Evolutionary conservation across 768 basidiomycete genomes (phyloP).

Genomic region (Leccinum rimulosum): DNA sequence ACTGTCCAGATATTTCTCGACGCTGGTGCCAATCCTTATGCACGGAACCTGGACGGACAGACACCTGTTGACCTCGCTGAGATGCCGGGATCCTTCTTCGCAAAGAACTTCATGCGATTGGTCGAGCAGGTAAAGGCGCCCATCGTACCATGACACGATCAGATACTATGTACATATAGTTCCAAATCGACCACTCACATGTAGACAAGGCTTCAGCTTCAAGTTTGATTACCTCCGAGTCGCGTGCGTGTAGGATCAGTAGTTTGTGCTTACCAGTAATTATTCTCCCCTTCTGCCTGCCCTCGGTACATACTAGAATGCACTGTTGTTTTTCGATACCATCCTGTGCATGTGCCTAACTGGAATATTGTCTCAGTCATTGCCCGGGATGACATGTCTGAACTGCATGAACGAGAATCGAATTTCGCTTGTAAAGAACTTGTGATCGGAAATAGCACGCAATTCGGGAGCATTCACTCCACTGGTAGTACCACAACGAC

Average conservation of each 20-base stretch:
- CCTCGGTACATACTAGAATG: background rate
- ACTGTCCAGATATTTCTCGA: background rate
- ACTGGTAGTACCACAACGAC: too few relatives aligned
- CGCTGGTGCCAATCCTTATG: too few relatives aligned
- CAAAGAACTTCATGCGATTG: background rate
- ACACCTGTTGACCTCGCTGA: background rate
- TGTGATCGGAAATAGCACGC: too few relatives aligned
- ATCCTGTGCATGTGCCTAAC: too few relatives aligned
- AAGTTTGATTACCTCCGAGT: background rate
- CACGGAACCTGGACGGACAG: background rate
- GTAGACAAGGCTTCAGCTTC: background rate
- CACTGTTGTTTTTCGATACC: background rate
- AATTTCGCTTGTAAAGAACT: too few relatives aligned
- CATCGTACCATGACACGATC: background rate
- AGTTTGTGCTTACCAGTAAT: background rate
- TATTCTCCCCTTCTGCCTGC: background rate
- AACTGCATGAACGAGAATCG: too few relatives aligned
- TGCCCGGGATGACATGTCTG: too few relatives aligned
- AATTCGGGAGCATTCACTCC: too few relatives aligned
- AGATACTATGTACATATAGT: background rate
- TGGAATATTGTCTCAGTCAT: background rate
- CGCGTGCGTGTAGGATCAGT: background rate
- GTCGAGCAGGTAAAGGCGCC: background rate
- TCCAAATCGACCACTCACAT: background rate
- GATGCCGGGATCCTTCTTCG: background rate